Base-by-base conservation (phyloP, 2,329 filamentous ascomycete species). In the Arthrinium puccinioides region DNA sequence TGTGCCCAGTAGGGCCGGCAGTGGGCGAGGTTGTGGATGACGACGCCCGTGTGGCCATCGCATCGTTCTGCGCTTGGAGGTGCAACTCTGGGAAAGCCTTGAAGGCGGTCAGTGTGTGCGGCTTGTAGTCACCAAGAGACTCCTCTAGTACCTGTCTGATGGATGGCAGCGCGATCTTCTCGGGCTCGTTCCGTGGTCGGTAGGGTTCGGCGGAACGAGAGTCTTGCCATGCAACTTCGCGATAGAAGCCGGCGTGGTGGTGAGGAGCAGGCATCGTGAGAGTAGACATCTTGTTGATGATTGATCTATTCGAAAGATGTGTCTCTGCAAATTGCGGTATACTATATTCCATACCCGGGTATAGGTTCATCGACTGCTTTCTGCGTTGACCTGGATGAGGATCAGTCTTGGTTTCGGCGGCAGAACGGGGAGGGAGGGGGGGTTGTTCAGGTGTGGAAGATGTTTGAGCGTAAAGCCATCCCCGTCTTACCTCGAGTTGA, bases 121-220 rank as follows among this genome's bases (percentile, higher is more conserved):
- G n/a, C n/a, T n/a, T n/a, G n/a, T n/a, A n/a, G n/a, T n/a, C n/a
- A n/a, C n/a, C n/a, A n/a, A n/a, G n/a, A n/a, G n/a, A n/a, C n/a
- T n/a, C n/a, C n/a, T n/a, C n/a, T n/a, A n/a, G 40, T 66, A 74
- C 71, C 67, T 73, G 66, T 45, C 68, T 62, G 34, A 76, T 73
- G 2, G 72, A 69, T 15, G 72, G 72, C 16, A 76, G 58, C 24
- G 63, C 62, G 21, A 70, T 51, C 40, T 56, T 54, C 42, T 64
- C 60, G n/a, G 53, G 51, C 37, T 70, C 64, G 14, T 49, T 48
- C 38, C 57, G 59, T 26, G 59, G 58, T 20, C 54, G 51, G 14
- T 55, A 51, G 23, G 55, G 58, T 21, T 64, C 62, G 21, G 57
- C 41, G 14, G 55, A 49, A 36, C 60, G 54, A 43, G 51, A 40